Base-by-base conservation (phyloP, 2,329 filamentous ascomycete genomes). In the Apiospora marii region DNA sequence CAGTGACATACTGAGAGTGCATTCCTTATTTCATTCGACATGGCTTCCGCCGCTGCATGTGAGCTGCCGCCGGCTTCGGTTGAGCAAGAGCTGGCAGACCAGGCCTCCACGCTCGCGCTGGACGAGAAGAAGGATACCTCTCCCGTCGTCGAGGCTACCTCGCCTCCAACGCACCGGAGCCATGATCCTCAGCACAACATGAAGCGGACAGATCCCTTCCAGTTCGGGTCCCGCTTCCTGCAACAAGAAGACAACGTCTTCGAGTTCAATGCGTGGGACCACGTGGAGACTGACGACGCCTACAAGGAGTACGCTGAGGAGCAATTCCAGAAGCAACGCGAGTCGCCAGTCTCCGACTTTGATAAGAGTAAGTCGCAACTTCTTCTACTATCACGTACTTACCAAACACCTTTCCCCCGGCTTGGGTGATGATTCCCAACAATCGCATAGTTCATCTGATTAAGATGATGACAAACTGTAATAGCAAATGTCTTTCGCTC, bases 261-360 rank as follows among this genome's bases (percentile, higher is more conserved):
- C 84, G 93, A 97, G 82, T 98, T 96, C 90, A 99, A 99, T 83
- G 96, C 96, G 49, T 99, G 96, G 96, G 96, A 99, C 82, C 96
- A 99, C 82, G 96, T 98, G 81, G 92, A 96, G 83, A 95, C 95
- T 81, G 96, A 98, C 84, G 91, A 94, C 77, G 88, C 92, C 53
- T 98, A 98, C 87, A 92, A 92, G 80, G 90, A 93, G 80, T 98
- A 96, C 83, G 92, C 95, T 74, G 91, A 95, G 83, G 85, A 91
- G 80, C 96, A 98, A 84, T 96, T 93, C 80, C 89, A 90, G 67
- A 93, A 92, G 84, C 96, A 99, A 85, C 92, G 95, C 76, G 90
- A 92, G 78, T 89, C 93, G 74, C 96, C 95, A 72, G 96, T 98
- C 69, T 95, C 92, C 61, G 95, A 98, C 74, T 98, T 97, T 86